Evolutionary conservation across 2,329 filamentous ascomycete species (phyloP).

Genomic region (Microsporum ferrugineum): DNA sequence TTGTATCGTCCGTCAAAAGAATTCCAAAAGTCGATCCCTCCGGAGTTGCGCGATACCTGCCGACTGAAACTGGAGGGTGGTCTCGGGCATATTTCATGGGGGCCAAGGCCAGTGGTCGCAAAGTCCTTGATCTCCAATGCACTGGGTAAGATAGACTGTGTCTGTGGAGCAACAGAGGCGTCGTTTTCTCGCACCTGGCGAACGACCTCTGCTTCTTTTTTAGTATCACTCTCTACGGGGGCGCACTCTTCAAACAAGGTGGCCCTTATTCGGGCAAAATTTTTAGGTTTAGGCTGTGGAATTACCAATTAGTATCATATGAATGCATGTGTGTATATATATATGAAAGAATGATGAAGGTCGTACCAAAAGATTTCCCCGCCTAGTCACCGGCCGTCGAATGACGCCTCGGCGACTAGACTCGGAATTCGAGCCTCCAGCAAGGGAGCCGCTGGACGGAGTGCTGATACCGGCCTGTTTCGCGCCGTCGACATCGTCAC

Average conservation of each 20-base stretch:
- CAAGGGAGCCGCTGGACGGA: constrained; percentile 18
- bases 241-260: constrained; percentile 78
- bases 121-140: constrained; percentile 5
- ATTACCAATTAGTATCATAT: not conserved
- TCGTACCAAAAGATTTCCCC: constrained; percentile 72
- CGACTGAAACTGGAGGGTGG: constrained; percentile 58
- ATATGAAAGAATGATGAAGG: not conserved
- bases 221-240: constrained; percentile 77
- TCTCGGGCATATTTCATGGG: constrained; percentile 19
- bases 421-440: constrained; percentile 27
- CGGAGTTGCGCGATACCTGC: constrained; percentile 60
- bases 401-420: constrained; percentile 64
- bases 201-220: constrained; percentile 88
- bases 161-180: constrained; percentile 43
- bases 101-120: constrained; percentile 6
- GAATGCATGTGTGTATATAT: no score
- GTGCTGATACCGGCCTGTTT: constrained; percentile 22
- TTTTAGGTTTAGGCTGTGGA: constrained; percentile 84
- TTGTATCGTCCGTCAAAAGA: constrained; percentile 57
- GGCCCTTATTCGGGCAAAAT: constrained; percentile 83
- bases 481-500: constrained; percentile 60
- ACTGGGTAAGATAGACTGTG: constrained; percentile 28
- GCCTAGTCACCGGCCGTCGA: constrained; percentile 67
- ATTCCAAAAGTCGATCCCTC: constrained; percentile 67
- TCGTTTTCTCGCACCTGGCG: constrained; percentile 90